Evolutionary conservation across 495 filamentous ascomycete genomes (phyloP), one percentile per base, ranked within the genome.

Genomic region (Aspergillus indologenus): DNA sequence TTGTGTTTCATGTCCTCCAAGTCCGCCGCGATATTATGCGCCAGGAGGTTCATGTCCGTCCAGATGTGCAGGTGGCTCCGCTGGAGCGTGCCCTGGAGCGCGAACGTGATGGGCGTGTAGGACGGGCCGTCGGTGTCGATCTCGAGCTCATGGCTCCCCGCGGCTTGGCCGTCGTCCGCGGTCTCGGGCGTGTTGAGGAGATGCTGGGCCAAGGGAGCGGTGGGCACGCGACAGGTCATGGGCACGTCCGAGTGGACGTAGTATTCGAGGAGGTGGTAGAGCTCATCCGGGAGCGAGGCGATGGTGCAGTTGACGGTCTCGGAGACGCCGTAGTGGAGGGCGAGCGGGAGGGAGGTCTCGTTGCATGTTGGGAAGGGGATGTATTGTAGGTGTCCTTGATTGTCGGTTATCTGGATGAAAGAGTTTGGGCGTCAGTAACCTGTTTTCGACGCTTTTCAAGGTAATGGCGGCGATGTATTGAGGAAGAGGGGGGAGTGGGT

Each of bases 221-320:
- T 86, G 44, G 93, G 92, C 2, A 98, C 83, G 58, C 94, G 92
- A 75, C 94, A 98, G 49, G 91, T 87, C 47, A 98, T 82, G 26
- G 94, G 94, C 12, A 90, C 91, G 71, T 98, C 94, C 77, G 88
- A 91, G 80, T 98, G 94, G 65, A 98, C 87, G 83, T 97, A 98
- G 83, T 96, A 97, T 76, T 98, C 94, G 71, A 97, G 85, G 45
- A 98, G 87, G 75, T 98, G 94, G 83, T 94, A 98, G 80, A 96
- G 87, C 19, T 87, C 83, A 74, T 98, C 94, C 67, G 85, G 78
- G 66, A 97, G 83, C 67, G 89, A 81, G 66, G 86, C 76, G 71
- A 98, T 89, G 50, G 94, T 98, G 79, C 94, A 98, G 75, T 91
- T 96, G 63, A 96, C 77, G 62, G 92, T 90, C 77, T 80, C 77